These are phyloP conservation scores for Spirogloea muscicola DNA, from an alignment of 139 green algal species.

Conservation along the genomic window DNA sequence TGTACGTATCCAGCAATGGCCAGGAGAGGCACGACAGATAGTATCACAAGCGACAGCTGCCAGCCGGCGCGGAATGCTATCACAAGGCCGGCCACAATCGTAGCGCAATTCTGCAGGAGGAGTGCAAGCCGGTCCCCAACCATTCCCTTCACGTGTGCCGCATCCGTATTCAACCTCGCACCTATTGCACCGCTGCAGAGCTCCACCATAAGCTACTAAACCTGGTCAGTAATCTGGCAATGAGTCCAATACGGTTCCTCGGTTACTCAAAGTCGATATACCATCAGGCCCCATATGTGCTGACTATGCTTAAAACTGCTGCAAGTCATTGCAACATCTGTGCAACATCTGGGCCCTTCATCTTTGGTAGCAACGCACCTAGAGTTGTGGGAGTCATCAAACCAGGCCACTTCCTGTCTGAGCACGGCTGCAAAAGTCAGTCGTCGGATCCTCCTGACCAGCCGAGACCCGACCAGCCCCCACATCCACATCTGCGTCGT, in stretches of 20 bases:
- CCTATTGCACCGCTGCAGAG: slow-evolving; percentile 34
- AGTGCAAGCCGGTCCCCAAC: slow-evolving; percentile 38
- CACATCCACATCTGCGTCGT: slow-evolving; percentile 36
- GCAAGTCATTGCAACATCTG: neutral
- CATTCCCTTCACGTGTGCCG: slow-evolving; percentile 32
- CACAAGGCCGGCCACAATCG: slow-evolving; percentile 40
- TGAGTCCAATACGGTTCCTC: neutral
- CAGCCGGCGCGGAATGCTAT: slow-evolving; percentile 47
- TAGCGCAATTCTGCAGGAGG: slow-evolving; percentile 32
- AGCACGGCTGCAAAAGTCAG: slow-evolving; percentile 45
- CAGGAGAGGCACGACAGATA: slow-evolving; percentile 46
- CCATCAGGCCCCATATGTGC: neutral
- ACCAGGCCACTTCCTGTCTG: slow-evolving; percentile 52
- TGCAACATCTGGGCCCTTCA: neutral
- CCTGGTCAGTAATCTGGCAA: neutral
- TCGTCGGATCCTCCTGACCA: slow-evolving; percentile 38
- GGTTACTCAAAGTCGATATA: neutral
- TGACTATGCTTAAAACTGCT: neutral
- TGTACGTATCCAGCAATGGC: slow-evolving; percentile 35
- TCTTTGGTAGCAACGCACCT: slow-evolving; percentile 13
- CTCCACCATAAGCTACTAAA: neutral
- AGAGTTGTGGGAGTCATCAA: slow-evolving; percentile 44
- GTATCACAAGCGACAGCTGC: slow-evolving; percentile 47
- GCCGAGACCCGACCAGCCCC: slow-evolving; percentile 27
- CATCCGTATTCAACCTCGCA: slow-evolving; percentile 35